Evolutionary conservation across 768 basidiomycete species (phyloP), one percentile per base, ranked within the genome.

Genomic region (Rhodosporidiobolus sp.): DNA sequence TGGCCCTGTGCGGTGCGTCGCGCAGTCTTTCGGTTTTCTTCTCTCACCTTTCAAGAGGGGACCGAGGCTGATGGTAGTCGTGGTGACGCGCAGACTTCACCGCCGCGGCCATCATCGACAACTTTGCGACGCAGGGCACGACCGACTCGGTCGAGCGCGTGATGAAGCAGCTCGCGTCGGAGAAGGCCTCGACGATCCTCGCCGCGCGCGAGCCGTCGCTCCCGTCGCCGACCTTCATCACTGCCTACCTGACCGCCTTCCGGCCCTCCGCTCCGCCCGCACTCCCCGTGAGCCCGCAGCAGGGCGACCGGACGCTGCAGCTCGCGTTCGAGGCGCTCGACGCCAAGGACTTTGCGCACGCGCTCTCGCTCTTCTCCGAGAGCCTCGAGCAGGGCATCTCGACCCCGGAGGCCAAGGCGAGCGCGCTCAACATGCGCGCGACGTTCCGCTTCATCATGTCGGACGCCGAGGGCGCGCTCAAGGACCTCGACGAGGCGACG

Each of bases 211-310:
- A 90, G 82, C 89, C 88, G 1, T 87, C 88, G 67, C 83, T 98
- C 35, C 95, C 95, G 11, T 92, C 92, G 22, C 61, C 71, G 34
- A 92, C 92, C 0, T 96, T 99, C 82, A 89, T 96, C 76, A 89
- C 90, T 20, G 91, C 95, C 1, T 99, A 98, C 84, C 93, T 98
- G 80, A 89, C 92, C 70, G 96, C 96, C 16, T 98, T 98, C 89
- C 88, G 96, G 75, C 84, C 88, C 67, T 89, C 88, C 56, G 81
- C 89, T 12, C 84, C 86, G 54, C 93, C 90, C 20, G 77, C 82
- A 0, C 85, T 94, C 50, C 91, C 94, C 26, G 89, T 88, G 74
- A 84, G 83, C 53, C 88, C 91, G 1, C 5, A 49, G 4, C 86
- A 86, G 49, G 96, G 94, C 8, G 96, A 98, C 79, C 82, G 88